Conservation (phyloP, 75 land plant species). For the Gnetum montanum region DNA sequence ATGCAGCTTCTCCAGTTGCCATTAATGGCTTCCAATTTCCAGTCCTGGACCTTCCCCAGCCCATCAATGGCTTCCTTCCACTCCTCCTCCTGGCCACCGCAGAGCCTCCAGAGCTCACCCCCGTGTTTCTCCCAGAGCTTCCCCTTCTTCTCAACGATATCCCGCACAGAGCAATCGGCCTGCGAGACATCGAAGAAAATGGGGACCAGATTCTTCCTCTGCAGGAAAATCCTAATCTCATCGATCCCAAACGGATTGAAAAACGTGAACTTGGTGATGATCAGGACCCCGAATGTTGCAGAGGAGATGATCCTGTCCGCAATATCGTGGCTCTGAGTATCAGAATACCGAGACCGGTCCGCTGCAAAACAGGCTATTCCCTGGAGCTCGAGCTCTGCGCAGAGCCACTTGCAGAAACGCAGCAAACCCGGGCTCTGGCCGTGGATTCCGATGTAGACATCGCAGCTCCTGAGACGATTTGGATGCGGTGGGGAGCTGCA, state of each 20-base stretch:
- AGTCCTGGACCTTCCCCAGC: constrained; percentile 42
- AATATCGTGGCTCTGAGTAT: constrained; percentile 70
- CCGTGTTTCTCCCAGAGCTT: constrained; percentile 35
- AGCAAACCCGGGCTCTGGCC: constrained; percentile 43
- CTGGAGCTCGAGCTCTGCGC: constrained; percentile 77
- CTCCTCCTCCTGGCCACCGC: constrained; percentile 38
- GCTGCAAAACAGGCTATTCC: constrained; percentile 84
- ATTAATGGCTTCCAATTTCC: constrained; percentile 52
- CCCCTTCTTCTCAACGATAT: constrained; percentile 32
- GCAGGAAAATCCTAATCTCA: constrained; percentile 64
- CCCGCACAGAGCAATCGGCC: constrained; percentile 22
- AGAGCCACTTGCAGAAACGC: constrained; percentile 75
- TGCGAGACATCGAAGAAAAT: constrained; percentile 54
- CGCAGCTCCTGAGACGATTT: constrained; percentile 61
- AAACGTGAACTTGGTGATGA: constrained; percentile 43
- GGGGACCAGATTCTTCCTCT: constrained; percentile 72
- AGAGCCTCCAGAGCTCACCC: constrained; percentile 33
- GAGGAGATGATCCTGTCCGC: constrained; percentile 70
- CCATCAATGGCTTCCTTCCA: constrained; percentile 64
- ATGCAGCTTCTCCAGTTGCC: constrained; percentile 73
- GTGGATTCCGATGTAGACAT: constrained; percentile 75
- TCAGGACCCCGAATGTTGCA: constrained; percentile 54
- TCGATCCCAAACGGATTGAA: constrained; percentile 51
- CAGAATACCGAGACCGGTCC: constrained; percentile 56
- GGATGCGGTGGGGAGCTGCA: constrained; percentile 45